Conservation (phyloP, 2,329 filamentous ascomycete genomes). For the Madurella fahalii region DNA sequence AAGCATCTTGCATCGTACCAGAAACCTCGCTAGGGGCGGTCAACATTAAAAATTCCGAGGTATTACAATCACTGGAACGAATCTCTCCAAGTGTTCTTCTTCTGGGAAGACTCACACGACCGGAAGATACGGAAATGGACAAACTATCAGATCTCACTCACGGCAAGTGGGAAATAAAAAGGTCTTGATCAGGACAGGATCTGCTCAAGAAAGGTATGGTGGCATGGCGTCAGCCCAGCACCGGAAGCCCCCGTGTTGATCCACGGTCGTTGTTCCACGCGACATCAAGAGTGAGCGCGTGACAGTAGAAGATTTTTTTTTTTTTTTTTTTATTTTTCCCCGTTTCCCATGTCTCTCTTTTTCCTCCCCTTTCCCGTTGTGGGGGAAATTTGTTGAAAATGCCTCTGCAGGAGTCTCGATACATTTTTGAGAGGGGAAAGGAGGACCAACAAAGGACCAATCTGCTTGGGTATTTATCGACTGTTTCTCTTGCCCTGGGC, state of each 20-base stretch:
- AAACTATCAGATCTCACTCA: background rate
- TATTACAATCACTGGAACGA: too few relatives aligned
- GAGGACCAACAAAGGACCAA: background rate
- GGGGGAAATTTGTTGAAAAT: slow-evolving; percentile 10
- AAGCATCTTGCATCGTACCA: background rate
- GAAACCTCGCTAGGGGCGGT: background rate
- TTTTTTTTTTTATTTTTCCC: too few relatives aligned
- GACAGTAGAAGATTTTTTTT: background rate
- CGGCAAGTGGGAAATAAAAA: too few relatives aligned
- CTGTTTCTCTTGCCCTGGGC: background rate
- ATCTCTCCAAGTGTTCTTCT: too few relatives aligned
- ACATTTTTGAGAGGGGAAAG: background rate
- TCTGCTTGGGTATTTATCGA: slow-evolving; percentile 3
- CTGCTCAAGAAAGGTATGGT: background rate
- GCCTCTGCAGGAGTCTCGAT: slow-evolving; percentile 8
- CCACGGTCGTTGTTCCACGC: background rate
- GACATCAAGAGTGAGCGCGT: slow-evolving; percentile 1
- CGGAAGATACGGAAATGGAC: background rate
- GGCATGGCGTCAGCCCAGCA: background rate
- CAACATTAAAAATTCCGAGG: too few relatives aligned
- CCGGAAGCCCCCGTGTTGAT: slow-evolving; percentile 5
- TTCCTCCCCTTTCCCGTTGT: slow-evolving; percentile 2
- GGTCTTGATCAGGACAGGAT: background rate
- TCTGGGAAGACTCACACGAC: too few relatives aligned
- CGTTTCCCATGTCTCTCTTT: slow-evolving; percentile 3